Evolutionary conservation across 768 basidiomycete species (phyloP).

Genomic region (Serendipita sp.): DNA sequence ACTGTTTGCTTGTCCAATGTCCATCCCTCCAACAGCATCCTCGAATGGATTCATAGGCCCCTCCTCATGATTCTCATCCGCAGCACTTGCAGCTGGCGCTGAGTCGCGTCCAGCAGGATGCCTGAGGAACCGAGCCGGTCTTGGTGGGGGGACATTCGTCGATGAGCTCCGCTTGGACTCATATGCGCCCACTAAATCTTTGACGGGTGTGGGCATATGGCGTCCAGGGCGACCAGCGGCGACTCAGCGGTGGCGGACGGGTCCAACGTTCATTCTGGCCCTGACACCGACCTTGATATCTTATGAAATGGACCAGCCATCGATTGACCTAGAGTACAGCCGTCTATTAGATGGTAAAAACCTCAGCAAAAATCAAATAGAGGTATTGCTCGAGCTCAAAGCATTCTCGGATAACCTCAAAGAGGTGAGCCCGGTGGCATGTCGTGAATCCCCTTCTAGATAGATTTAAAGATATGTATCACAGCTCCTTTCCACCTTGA

Average conservation of each 20-base stretch:
- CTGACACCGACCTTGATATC: background rate
- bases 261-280: background rate
- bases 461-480: background rate
- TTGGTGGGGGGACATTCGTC: background rate
- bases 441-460: background rate
- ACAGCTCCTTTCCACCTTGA: background rate
- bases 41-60: too few relatives aligned
- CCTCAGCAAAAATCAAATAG: background rate
- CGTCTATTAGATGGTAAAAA: background rate
- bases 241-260: background rate
- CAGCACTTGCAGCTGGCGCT: background rate
- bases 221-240: background rate
- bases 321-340: background rate
- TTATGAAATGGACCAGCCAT: background rate
- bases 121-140: conserved; percentile 1
- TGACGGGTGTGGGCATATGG: background rate
- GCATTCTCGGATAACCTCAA: background rate
- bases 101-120: background rate
- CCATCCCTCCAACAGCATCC: too few relatives aligned
- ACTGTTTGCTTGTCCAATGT: too few relatives aligned
- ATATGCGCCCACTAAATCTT: background rate
- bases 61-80: too few relatives aligned
- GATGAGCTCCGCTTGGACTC: background rate
- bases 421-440: background rate
- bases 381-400: background rate